A percentile compares a stretch with the other conserved stretches of the same genome.
Evolutionary conservation across 2,329 filamentous ascomycete species (phyloP).

Genomic region (Penicillium sp.): DNA sequence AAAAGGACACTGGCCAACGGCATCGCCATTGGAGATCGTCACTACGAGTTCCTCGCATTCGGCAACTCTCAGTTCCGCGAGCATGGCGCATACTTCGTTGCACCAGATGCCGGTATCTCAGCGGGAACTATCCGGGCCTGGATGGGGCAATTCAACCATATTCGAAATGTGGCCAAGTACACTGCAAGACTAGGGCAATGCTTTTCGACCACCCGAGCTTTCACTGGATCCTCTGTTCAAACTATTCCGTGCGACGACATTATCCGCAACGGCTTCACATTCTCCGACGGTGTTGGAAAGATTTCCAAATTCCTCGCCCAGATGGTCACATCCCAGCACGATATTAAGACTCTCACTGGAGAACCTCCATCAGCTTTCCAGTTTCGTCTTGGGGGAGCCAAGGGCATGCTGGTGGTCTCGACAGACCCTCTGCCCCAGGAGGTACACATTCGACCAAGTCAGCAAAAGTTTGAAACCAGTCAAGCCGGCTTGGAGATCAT

Average conservation of each 20-base stretch:
- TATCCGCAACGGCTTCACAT: slow-evolving; percentile 58
- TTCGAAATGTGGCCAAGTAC: slow-evolving; percentile 77
- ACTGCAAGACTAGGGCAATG: slow-evolving; percentile 85
- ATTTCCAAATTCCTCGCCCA: slow-evolving; percentile 71
- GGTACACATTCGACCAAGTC: slow-evolving; percentile 71
- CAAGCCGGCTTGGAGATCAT: slow-evolving; percentile 77
- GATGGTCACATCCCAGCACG: slow-evolving; percentile 63
- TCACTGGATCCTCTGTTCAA: slow-evolving; percentile 54
- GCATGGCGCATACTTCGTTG: slow-evolving; percentile 87
- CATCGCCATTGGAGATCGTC: slow-evolving; percentile 69
- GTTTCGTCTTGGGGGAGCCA: slow-evolving; percentile 84
- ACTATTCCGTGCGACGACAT: slow-evolving; percentile 60
- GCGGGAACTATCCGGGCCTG: slow-evolving; percentile 69
- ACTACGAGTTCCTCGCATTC: slow-evolving; percentile 84
- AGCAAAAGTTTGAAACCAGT: slow-evolving; percentile 71
- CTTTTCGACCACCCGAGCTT: slow-evolving; percentile 81
- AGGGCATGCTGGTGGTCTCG: slow-evolving; percentile 75
- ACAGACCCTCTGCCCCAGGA: slow-evolving; percentile 57
- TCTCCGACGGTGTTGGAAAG: slow-evolving; percentile 88
- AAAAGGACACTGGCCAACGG: slow-evolving; percentile 64
- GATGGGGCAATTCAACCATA: slow-evolving; percentile 80
- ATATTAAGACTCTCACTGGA: slow-evolving; percentile 46
- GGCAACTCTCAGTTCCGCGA: slow-evolving; percentile 93
- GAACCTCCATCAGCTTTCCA: slow-evolving; percentile 73
- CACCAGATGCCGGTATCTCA: slow-evolving; percentile 56